Percentiles rank a stretch among this genome's conserved stretches.
Evolutionary conservation across 106 monocot genomes (phyloP).

Genomic region (Gastrodia elata): DNA sequence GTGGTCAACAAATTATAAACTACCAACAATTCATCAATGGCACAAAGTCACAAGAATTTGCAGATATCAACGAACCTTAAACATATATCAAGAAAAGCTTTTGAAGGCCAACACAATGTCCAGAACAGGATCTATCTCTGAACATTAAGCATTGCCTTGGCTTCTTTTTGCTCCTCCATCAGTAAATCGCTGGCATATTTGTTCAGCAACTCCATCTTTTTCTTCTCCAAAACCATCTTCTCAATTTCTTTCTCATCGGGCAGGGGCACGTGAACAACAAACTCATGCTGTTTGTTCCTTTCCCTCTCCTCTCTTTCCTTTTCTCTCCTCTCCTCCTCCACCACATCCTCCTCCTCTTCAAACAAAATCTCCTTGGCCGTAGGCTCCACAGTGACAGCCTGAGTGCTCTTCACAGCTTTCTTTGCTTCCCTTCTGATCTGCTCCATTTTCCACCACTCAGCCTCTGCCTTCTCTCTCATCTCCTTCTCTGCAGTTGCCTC

Average conservation of each 20-base stretch:
- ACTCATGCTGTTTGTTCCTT: constrained; percentile 48
- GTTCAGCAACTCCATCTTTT: constrained; percentile 82
- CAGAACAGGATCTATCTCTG: constrained; percentile 24
- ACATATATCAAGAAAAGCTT: not conserved
- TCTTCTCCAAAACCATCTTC: constrained; percentile 85
- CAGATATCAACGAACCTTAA: not conserved
- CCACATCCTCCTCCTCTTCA: constrained; percentile 89
- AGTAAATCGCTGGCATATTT: constrained; percentile 69
- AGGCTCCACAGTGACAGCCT: constrained; percentile 51
- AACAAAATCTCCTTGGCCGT: constrained; percentile 51
- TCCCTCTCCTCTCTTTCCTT: constrained; percentile 42
- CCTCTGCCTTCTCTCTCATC: constrained; percentile 42
- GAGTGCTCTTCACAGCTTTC: constrained; percentile 79
- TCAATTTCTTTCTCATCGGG: constrained; percentile 95
- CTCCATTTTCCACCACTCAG: constrained; percentile 66
- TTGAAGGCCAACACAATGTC: not conserved
- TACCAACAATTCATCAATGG: not conserved
- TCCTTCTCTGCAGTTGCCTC: constrained; percentile 60
- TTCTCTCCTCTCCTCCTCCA: constrained; percentile 65
- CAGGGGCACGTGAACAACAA: constrained; percentile 82
- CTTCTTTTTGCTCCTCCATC: constrained; percentile 74
- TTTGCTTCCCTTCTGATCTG: constrained; percentile 63
- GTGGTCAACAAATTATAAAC: not conserved
- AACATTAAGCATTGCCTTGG: constrained; percentile 84
- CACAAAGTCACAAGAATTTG: not conserved